A percentile compares a stretch with the other conserved stretches of the same genome.
Evolutionary conservation across 176 grass and related monocot species (phyloP).

Genomic region (Melocanna baccifera): DNA sequence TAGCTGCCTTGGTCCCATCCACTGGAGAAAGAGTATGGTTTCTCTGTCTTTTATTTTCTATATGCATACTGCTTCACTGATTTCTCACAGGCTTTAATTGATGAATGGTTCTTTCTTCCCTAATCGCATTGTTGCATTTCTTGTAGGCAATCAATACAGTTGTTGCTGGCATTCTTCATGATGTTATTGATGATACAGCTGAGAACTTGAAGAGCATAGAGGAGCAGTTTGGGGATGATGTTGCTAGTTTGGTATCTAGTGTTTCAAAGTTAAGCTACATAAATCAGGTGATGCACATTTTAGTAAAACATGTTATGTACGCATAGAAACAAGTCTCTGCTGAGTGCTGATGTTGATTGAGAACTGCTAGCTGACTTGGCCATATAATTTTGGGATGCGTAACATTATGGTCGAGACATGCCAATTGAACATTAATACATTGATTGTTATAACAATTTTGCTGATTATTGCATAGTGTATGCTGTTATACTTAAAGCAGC

Average conservation of each 20-base stretch:
- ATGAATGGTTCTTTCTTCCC: conserved; percentile 4
- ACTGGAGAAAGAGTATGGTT: conserved; percentile 73
- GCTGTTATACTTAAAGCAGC: background rate
- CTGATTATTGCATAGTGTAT: background rate
- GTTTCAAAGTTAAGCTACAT: conserved; percentile 98
- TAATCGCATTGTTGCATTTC: conserved; percentile 15
- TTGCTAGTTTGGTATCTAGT: conserved; percentile 74
- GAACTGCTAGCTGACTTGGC: background rate
- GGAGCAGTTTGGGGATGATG: conserved; percentile 84
- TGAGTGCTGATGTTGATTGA: conserved; percentile 19
- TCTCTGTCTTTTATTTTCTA: conserved; percentile 14
- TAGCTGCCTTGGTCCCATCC: conserved; percentile 87
- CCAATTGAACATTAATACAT: conserved; percentile 9
- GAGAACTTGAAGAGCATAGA: conserved; percentile 76
- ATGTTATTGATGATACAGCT: conserved; percentile 87
- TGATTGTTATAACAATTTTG: background rate
- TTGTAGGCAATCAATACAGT: conserved; percentile 85
- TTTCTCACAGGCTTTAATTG: conserved; percentile 23
- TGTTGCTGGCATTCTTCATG: conserved; percentile 93
- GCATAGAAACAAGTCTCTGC: conserved; percentile 8
- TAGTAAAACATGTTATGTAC: conserved; percentile 22
- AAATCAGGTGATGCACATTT: conserved; percentile 71
- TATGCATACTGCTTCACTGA: conserved; percentile 7
- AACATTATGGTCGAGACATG: conserved; percentile 11
- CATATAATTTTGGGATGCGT: conserved; percentile 12